These are phyloP conservation scores for Chlorella sp. DNA, from an alignment of 139 green algal species.

Conservation along the genomic window DNA sequence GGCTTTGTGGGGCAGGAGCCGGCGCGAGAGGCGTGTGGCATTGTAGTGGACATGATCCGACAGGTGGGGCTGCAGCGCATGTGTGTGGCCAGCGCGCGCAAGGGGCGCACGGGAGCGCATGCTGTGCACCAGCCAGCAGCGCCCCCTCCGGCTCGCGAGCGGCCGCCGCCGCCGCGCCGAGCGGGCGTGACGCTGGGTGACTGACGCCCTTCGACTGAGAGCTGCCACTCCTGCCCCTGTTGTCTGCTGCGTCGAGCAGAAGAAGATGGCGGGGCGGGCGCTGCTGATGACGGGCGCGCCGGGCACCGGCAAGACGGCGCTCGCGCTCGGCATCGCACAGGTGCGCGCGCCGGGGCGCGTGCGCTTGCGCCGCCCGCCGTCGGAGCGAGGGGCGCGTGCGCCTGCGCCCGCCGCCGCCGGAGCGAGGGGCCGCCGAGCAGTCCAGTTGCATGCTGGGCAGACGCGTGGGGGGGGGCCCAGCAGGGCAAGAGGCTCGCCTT, in stretches of 20 bases:
- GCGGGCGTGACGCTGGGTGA: not conserved
- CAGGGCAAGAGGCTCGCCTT: too few relatives aligned
- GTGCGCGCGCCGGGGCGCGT: slow-evolving; percentile 90
- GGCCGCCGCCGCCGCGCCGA: not conserved
- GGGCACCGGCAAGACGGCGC: slow-evolving; percentile 97
- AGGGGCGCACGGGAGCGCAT: too few relatives aligned
- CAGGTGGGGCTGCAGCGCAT: not conserved
- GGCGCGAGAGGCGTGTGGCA: slow-evolving; percentile 91
- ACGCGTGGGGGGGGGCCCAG: too few relatives aligned
- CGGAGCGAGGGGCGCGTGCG: too few relatives aligned
- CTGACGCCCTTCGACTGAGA: not conserved
- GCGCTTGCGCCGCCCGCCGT: too few relatives aligned
- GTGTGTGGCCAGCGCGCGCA: too few relatives aligned
- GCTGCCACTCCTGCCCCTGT: not conserved
- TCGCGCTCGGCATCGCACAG: slow-evolving; percentile 96
- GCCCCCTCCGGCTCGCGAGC: not conserved
- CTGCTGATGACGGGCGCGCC: slow-evolving; percentile 95
- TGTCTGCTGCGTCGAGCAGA: slow-evolving; percentile 46
- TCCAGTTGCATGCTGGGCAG: too few relatives aligned
- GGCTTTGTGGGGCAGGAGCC: slow-evolving; percentile 97
- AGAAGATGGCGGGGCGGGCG: slow-evolving; percentile 97
- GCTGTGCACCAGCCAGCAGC: too few relatives aligned
- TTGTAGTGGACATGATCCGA: slow-evolving; percentile 99
- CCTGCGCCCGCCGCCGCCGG: too few relatives aligned
- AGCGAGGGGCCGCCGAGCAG: too few relatives aligned